phyloP scores from a whole-genome alignment of 2,329 filamentous ascomycete genomes.

The Trichoderma pleuroti region DNA sequence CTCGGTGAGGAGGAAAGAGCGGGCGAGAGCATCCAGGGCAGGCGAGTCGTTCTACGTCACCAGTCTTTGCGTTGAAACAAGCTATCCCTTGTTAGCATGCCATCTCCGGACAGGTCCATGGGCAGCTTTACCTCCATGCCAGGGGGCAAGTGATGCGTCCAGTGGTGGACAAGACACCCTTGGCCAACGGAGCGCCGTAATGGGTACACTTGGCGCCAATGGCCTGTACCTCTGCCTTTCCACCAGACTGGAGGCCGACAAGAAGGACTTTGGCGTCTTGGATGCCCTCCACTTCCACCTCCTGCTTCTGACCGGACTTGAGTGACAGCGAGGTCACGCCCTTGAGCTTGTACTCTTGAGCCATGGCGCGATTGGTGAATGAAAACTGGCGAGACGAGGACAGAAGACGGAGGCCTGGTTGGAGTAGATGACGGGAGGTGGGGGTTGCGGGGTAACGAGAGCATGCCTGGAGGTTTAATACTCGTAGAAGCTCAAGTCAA shows the following conservation, averaged over 20 bases:
- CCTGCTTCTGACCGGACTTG: slow-evolving; percentile 76
- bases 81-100: slow-evolving; percentile 47
- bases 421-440: slow-evolving; percentile 13
- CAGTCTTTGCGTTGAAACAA: slow-evolving; percentile 85
- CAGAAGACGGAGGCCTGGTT: neutral
- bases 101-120: neutral
- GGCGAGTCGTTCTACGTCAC: slow-evolving; percentile 95
- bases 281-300: slow-evolving; percentile 87
- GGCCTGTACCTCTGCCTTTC: slow-evolving; percentile 41
- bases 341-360: slow-evolving; percentile 67
- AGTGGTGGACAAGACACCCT: slow-evolving; percentile 77
- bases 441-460: slow-evolving; percentile 20
- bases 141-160: slow-evolving; percentile 90
- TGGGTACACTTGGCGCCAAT: slow-evolving; percentile 82
- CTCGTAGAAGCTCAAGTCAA: slow-evolving; percentile 3
- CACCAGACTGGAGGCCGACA: slow-evolving; percentile 36
- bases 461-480: slow-evolving; percentile 4
- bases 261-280: slow-evolving; percentile 76
- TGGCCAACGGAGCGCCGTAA: slow-evolving; percentile 85
- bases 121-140: slow-evolving; percentile 77
- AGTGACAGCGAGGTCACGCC: slow-evolving; percentile 70
- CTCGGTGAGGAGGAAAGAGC: slow-evolving; percentile 73
- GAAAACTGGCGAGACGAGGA: slow-evolving; percentile 23
- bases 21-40: slow-evolving; percentile 77
- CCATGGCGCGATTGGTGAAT: slow-evolving; percentile 41